These are phyloP conservation scores for Cryphonectria naterciae DNA, from an alignment of 2,329 filamentous ascomycete species.

Conservation along the genomic window DNA sequence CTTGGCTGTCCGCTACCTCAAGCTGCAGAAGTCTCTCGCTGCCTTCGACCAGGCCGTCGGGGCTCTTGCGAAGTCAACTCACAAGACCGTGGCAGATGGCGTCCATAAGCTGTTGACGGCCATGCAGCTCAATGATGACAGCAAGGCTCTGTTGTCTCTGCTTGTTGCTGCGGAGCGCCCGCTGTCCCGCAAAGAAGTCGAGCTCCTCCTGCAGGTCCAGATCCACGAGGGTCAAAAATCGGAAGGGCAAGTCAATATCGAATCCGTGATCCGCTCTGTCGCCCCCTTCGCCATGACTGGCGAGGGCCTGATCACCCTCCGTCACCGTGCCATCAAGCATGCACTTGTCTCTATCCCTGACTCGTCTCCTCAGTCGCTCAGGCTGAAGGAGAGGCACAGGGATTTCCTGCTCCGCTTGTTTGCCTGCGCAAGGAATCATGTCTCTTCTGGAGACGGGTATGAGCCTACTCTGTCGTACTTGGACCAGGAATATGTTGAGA, in stretches of 20 bases:
- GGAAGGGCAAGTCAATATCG: not conserved
- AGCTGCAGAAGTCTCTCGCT: not conserved
- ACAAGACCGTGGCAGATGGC: not conserved
- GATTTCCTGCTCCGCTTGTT: not conserved
- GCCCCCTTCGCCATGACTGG: conserved; percentile 4
- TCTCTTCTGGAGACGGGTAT: not conserved
- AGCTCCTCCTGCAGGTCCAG: conserved; percentile 3
- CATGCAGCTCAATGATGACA: not conserved
- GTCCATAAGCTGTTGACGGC: not conserved
- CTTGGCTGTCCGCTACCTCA: conserved; percentile 5
- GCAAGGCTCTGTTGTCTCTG: conserved; percentile 6
- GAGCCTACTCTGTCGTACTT: conserved; percentile 5
- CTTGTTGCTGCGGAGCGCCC: conserved; percentile 13
- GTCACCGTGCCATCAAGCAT: conserved; percentile 15
- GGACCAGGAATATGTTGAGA: conserved; percentile 1
- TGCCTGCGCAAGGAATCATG: not conserved
- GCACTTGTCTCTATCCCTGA: conserved; percentile 11
- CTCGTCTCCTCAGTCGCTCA: not conserved
- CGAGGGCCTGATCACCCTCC: conserved; percentile 9
- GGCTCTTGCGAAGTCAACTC: not conserved
- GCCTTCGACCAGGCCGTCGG: conserved; percentile 1
- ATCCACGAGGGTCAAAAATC: not conserved
- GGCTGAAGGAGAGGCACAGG: conserved; percentile 4
- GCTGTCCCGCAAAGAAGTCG: conserved; percentile 1
- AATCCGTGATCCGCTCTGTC: not conserved